Evolutionary conservation across 2,329 filamentous ascomycete genomes (phyloP).

Genomic region (Alternaria arborescens): DNA sequence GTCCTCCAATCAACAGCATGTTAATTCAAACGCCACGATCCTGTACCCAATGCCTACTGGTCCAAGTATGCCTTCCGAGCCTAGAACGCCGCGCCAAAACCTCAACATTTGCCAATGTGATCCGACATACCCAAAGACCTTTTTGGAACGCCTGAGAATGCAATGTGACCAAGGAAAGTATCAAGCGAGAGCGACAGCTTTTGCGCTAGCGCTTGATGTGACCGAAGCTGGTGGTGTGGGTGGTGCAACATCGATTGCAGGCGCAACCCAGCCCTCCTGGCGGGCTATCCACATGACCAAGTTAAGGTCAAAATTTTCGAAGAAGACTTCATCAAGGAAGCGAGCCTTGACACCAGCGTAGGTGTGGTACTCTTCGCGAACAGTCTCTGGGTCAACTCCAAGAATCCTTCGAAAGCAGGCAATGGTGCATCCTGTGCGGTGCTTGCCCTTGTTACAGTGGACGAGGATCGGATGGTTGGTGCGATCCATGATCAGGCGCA

Average conservation of each 20-base stretch:
- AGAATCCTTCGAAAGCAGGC: constrained; percentile 77
- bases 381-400: constrained; percentile 68
- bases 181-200: constrained; percentile 19
- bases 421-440: constrained; percentile 89
- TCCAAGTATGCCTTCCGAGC: constrained; percentile 3
- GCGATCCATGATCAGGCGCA: constrained; percentile 74
- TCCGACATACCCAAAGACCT: background rate
- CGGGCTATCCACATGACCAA: constrained; percentile 52
- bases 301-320: constrained; percentile 55
- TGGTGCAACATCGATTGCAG: constrained; percentile 25
- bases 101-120: background rate
- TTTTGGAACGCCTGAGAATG: constrained; percentile 8
- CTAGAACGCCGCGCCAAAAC: constrained; percentile 11
- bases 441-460: constrained; percentile 94
- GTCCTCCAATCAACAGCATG: background rate
- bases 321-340: constrained; percentile 56
- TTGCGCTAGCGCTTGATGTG: constrained; percentile 18
- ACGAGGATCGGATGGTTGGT: constrained; percentile 82
- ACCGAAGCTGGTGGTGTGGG: constrained; percentile 36
- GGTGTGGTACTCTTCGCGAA: constrained; percentile 76
- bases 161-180: background rate
- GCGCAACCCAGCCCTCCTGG: constrained; percentile 39
- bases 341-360: constrained; percentile 65
- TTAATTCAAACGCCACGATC: background rate
- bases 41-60: constrained; percentile 5